Base-by-base conservation (phyloP, 2,329 filamentous ascomycete species). In the Diaporthe longicolla region DNA sequence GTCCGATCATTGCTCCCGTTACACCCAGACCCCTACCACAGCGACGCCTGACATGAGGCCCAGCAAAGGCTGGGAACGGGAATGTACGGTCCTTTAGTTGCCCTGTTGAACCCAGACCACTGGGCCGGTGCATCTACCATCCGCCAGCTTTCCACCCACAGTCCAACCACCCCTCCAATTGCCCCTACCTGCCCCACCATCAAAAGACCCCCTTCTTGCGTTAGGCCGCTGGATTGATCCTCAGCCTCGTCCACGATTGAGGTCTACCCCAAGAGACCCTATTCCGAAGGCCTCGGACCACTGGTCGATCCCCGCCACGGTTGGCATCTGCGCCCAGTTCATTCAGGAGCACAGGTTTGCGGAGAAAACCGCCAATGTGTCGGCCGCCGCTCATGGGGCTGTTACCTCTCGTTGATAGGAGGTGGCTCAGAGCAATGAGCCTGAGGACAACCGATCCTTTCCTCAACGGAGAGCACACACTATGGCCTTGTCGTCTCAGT, bases 31-130 rank as follows among this genome's bases (percentile, higher is more conserved):
- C 69, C 69, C 57, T 45, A 26, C 29, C 19, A 45, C 21, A 40
- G 37, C 29, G 26, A 52, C 19, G n/a, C 63, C n/a, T 37, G 29
- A 32, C 10, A 37, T 32, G 43, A 65, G 61, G 43, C 6, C 61
- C 26, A 24, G 21, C 26, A 66, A 35, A n/a, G 29, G 35, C 32
- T 19, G 40, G 57, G 57, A 55, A 52, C 69, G 57, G 69, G 40
- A 29, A 71, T 71, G 69, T 61, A 63, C 37, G 69, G 69, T 71
- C 45, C 69, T 71, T 71, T 71, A 57, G 17, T 35, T 19, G 43
- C 32, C 15, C 15, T 58, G 50, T 40, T 24, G 40, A 29, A 50
- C 54, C 37, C 68, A 37, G 55, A 57, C 35, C 48, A 50, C 29
- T 48, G 24, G 69, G 55, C 19, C 32, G 57, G 45, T 37, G 43